Evolutionary conservation across 2,329 filamentous ascomycete species (phyloP), one percentile per base, ranked within the genome.

Genomic region (Diaporthe vaccinii): DNA sequence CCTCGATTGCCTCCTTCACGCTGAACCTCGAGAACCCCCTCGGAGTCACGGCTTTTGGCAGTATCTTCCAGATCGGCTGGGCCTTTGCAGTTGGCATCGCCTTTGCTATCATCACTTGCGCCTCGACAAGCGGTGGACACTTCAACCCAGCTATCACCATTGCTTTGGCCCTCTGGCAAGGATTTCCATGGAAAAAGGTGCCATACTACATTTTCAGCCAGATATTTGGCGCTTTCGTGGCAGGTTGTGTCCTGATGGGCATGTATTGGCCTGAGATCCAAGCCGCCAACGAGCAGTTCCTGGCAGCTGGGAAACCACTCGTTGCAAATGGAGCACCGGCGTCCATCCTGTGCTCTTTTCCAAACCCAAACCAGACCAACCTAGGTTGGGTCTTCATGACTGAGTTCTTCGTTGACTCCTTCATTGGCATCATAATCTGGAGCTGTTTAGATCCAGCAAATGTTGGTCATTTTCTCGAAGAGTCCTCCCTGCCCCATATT

Each of bases 401-500:
- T 75, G 90, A 92, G 79, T 91, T 89, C 80, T 90, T 92, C 78
- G 89, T 89, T 39, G 87, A 89, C 79, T 84, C 82, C 73, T 91
- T 91, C 81, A 88, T 91, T 73, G 87, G 86, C 39, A 84, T 91
- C 74, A 82, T 91, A 20, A 91, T 91, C 80, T 91, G 89, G 89
- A 85, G 89, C 10, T 84, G 84, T 61, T 84, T 91, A 44, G 90
- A 92, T 80, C 88, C 88, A 0, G 88, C 89, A 15, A 91, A 91
- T 80, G 71, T 76, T 8, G n/a, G 67, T 75, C n/a, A 20, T n/a
- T 25, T 17, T 39, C 17, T 14, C 34, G 8, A 36, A 8, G 6
- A 28, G n/a, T n/a, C 5, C 25, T 57, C 12, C 28, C 9, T 20
- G 4, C 25, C 3, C 2, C 34, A 5, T 9, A 17, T 9, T 12